Evolutionary conservation across 2,329 filamentous ascomycete species (phyloP), one percentile per base, ranked within the genome.

Genomic region (Colletotrichum gigasporum): DNA sequence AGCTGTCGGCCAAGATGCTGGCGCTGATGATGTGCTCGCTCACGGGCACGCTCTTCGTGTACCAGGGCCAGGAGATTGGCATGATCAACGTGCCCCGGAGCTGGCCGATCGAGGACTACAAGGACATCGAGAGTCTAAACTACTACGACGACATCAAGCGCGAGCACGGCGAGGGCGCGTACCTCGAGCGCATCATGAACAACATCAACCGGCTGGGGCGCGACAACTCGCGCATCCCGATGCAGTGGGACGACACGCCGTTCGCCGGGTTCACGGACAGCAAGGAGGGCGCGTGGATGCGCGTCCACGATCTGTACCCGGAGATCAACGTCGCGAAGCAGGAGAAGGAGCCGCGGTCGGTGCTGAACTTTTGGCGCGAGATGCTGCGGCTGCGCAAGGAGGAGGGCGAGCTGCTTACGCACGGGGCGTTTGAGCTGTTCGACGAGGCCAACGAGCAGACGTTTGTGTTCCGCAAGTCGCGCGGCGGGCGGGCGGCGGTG

Each of bases 151-250:
- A 60, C 2, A 78, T 84, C 62, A 83, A 85, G 67, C 78, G 77
- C 9, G 72, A 80, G 55, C 82, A 83, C 68, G 83, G 82, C 57
- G 86, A 83, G 71, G 63, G 67, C 1, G 65, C 58, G 1, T 75
- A 73, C 26, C 74, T 86, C 2, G 78, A 77, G 11, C 77, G 82
- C 35, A 84, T 82, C 0, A 81, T 83, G 69, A 74, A 78, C 8
- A 79, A 85, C 37, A 77, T 91, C 53, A 84, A 88, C 67, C 80
- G 83, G 63, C 83, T 91, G 28, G 88, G 84, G 5, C 80, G 89
- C 30, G 90, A 92, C 72, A 87, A 92, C 71, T 83, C 88, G 8
- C 82, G 90, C n/a, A 83, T 87, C 3, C 90, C 90, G 0, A 87
- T 93, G 78, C 88, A 90, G 67, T 92, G 90, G 90, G 82, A 82